These are phyloP conservation scores for Lagenidium giganteum DNA, from an alignment of 352 stramenopile genomes.

Conservation along the genomic window DNA sequence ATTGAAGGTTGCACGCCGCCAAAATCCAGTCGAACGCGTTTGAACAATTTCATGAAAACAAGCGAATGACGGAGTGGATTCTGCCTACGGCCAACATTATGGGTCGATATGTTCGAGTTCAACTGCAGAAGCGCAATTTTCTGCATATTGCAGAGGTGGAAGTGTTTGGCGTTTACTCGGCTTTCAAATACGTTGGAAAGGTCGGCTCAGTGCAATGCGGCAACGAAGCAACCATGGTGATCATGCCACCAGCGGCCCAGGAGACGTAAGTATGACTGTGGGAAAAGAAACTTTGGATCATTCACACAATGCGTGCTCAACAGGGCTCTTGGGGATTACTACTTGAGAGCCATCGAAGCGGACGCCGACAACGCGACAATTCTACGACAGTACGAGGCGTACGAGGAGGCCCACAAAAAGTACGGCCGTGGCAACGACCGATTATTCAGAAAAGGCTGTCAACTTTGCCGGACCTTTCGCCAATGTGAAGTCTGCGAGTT, in stretches of 20 bases:
- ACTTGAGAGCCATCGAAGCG: conserved; percentile 84
- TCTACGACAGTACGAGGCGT: conserved; percentile 87
- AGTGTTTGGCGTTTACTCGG: conserved; percentile 88
- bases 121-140: conserved; percentile 87
- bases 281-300: background rate
- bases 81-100: conserved; percentile 80
- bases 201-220: conserved; percentile 76
- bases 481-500: conserved; percentile 88
- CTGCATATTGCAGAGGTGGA: conserved; percentile 89
- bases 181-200: conserved; percentile 76
- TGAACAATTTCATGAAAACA: conserved; percentile 72
- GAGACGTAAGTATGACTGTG: conserved; percentile 35
- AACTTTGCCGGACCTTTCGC: conserved; percentile 77
- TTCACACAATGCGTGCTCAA: too few species aligned
- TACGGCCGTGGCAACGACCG: conserved; percentile 45
- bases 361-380: conserved; percentile 89
- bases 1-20: conserved; percentile 59
- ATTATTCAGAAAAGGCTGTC: conserved; percentile 31
- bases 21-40: conserved; percentile 77
- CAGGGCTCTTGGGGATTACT: conserved; percentile 73
- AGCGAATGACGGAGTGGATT: conserved; percentile 85
- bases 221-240: conserved; percentile 85
- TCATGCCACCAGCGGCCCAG: conserved; percentile 68
- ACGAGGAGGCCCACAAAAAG: conserved; percentile 69
- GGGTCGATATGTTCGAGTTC: conserved; percentile 79